Percentiles rank a stretch among this genome's conserved stretches.
Conservation (phyloP, 2,329 filamentous ascomycete genomes). For the Aspergillus proliferans region DNA sequence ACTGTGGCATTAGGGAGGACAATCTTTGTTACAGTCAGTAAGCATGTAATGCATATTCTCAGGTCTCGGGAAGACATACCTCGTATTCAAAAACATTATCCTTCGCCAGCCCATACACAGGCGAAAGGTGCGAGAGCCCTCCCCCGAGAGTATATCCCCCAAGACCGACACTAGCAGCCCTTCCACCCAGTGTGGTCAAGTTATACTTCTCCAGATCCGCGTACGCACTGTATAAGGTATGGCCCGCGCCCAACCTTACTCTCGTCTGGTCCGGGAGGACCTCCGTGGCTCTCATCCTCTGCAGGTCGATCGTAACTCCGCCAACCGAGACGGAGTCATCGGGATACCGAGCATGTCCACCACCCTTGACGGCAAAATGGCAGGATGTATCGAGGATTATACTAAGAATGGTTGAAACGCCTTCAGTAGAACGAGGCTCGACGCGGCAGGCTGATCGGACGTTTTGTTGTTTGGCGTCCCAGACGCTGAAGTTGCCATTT, state of each 20-base stretch:
- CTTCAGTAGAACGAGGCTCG: background rate
- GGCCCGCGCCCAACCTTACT: background rate
- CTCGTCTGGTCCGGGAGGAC: background rate
- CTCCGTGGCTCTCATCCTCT: constrained; percentile 1
- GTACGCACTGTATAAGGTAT: background rate
- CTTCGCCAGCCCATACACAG: constrained; percentile 1
- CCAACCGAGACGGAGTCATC: constrained; percentile 46
- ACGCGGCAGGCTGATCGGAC: constrained; percentile 2
- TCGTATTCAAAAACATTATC: constrained; percentile 6
- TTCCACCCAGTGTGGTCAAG: background rate
- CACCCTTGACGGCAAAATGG: constrained; percentile 48
- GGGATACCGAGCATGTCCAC: constrained; percentile 50
- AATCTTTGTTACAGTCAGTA: constrained; percentile 1
- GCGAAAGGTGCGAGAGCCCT: background rate
- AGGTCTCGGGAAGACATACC: background rate
- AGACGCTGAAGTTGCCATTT: constrained; percentile 3
- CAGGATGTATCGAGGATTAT: background rate
- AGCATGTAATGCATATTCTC: background rate
- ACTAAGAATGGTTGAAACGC: background rate
- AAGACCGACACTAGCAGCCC: background rate
- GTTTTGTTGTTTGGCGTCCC: constrained; percentile 7
- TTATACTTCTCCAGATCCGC: background rate
- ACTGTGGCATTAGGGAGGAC: constrained; percentile 17
- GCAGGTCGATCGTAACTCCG: constrained; percentile 17
- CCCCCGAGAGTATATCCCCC: background rate